Evolutionary conservation across 2,329 filamentous ascomycete species (phyloP).

Genomic region (Neocatenulostroma microsporum): DNA sequence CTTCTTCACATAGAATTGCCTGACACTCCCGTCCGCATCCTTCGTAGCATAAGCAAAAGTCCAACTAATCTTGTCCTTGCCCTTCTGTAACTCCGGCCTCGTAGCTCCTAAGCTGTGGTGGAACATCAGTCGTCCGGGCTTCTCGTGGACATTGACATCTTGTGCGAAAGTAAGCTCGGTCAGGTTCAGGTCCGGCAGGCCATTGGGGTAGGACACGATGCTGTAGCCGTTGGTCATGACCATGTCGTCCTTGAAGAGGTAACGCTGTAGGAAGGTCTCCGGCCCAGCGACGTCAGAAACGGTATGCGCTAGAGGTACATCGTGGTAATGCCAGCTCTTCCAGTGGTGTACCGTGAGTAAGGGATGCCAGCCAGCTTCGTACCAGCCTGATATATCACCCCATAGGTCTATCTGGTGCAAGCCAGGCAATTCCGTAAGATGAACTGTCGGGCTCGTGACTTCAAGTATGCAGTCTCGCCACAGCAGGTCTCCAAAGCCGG

Average conservation of each 20-base stretch:
- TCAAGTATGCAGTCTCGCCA: slow-evolving; percentile 23
- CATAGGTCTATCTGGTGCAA: slow-evolving; percentile 24
- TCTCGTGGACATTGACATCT: slow-evolving; percentile 13
- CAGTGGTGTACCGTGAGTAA: slow-evolving; percentile 24
- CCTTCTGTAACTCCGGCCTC: slow-evolving; percentile 17
- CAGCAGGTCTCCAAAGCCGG: slow-evolving; percentile 20
- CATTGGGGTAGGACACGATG: slow-evolving; percentile 20
- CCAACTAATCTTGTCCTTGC: slow-evolving; percentile 22
- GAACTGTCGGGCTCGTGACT: slow-evolving; percentile 20
- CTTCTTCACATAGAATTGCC: slow-evolving; percentile 23
- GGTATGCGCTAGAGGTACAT: slow-evolving; percentile 16
- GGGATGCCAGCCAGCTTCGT: slow-evolving; percentile 19
- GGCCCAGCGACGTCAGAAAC: slow-evolving; percentile 21
- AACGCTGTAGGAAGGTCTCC: slow-evolving; percentile 22
- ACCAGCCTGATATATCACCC: slow-evolving; percentile 22
- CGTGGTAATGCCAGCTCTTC: slow-evolving; percentile 23
- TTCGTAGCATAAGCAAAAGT: slow-evolving; percentile 18
- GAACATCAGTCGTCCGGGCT: slow-evolving; percentile 16
- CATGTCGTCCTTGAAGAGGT: slow-evolving; percentile 17
- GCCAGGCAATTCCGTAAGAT: slow-evolving; percentile 20
- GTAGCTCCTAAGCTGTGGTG: slow-evolving; percentile 21
- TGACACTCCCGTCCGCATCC: slow-evolving; percentile 15
- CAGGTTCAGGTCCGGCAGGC: slow-evolving; percentile 21
- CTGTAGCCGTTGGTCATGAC: slow-evolving; percentile 24
- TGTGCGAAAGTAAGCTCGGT: slow-evolving; percentile 22